Evolutionary conservation across 768 basidiomycete species (phyloP), one percentile per base, ranked within the genome.

Genomic region (Chalciporus pseudorubinellus): DNA sequence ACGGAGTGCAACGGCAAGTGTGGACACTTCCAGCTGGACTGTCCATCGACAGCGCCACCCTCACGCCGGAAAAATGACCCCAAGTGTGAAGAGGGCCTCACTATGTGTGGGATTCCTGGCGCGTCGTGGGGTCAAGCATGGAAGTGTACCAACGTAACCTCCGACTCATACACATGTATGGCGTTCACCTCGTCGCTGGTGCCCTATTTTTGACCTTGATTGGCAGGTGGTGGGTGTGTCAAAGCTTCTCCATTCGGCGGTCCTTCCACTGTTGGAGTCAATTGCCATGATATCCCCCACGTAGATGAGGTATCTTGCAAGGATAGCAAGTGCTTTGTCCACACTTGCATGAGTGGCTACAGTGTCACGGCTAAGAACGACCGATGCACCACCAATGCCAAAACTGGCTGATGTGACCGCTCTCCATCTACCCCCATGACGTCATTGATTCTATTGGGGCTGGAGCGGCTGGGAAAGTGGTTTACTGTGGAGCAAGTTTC

Each of bases 221-320:
- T n/a, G n/a, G 7, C 42, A 74, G 72, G 72, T 41, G 73, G 73
- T 3, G 73, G 72, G 1, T 74, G 72, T 39, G 56, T 60, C 46
- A 52, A 62, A 39, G 51, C 58, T 3, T 57, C 60, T 38, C 55
- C 64, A 19, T 59, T 63, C 31, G 57, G 56, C n/a, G 34, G 40
- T 16, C 39, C 54, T 9, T 50, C 56, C 5, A 45, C 45, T 0
- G 19, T 4, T 1, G 72, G 71, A 5, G 57, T 63, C 14, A 66
- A 74, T 49, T 74, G 72, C 50, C 65, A 63, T 21, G 45, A 57
- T 1, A 64, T 74, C 42, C 57, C 65, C 5, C 42, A 65, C 33
- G 66, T 70, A 31, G 58, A 53, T 4, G 46, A 55, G 11, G 72
- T 68, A 7, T 46, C 61, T 11, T 74, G 73, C 58, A n/a, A 21